Conservation (phyloP, 106 monocot genomes). For the Acorus calamus region DNA sequence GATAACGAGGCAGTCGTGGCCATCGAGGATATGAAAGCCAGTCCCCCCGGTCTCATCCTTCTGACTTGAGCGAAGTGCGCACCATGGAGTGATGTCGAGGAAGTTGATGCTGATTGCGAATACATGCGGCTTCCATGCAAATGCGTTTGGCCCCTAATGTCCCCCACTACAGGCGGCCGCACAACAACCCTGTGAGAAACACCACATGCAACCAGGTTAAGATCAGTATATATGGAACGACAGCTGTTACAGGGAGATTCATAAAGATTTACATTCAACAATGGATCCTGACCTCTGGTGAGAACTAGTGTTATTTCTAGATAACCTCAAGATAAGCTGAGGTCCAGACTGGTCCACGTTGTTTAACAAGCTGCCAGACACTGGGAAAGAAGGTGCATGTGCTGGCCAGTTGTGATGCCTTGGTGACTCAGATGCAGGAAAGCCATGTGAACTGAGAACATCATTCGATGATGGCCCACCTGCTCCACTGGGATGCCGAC, state of each 20-base stretch:
- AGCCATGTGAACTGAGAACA: constrained; percentile 24
- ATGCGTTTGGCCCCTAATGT: constrained; percentile 21
- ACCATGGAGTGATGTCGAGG: constrained; percentile 18
- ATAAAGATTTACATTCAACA: constrained; percentile 23
- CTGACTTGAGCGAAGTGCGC: constrained; percentile 17
- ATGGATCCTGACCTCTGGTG: constrained; percentile 43
- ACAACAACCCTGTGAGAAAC: constrained; percentile 1
- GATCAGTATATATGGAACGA: constrained; percentile 11
- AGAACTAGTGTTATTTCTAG: constrained; percentile 28
- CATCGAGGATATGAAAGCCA: constrained; percentile 26
- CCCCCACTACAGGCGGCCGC: constrained; percentile 24
- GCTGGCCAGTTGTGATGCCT: constrained; percentile 31
- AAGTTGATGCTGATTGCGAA: constrained; percentile 28
- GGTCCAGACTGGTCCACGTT: constrained; percentile 32
- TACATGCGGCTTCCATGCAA: constrained; percentile 22
- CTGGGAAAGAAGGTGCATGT: constrained; percentile 11
- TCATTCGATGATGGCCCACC: constrained; percentile 22
- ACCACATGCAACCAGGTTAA: too few species aligned
- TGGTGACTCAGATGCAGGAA: constrained; percentile 24
- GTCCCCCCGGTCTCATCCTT: constrained; percentile 25
- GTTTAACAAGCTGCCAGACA: constrained; percentile 19
- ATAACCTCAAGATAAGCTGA: constrained; percentile 21
- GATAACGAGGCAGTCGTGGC: constrained; percentile 17
- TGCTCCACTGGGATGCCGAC: constrained; percentile 20
- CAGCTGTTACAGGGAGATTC: constrained; percentile 19